These are phyloP conservation scores for Trichopus zeylanicus DNA, from an alignment of 116 monocot genomes.

Conservation along the genomic window DNA sequence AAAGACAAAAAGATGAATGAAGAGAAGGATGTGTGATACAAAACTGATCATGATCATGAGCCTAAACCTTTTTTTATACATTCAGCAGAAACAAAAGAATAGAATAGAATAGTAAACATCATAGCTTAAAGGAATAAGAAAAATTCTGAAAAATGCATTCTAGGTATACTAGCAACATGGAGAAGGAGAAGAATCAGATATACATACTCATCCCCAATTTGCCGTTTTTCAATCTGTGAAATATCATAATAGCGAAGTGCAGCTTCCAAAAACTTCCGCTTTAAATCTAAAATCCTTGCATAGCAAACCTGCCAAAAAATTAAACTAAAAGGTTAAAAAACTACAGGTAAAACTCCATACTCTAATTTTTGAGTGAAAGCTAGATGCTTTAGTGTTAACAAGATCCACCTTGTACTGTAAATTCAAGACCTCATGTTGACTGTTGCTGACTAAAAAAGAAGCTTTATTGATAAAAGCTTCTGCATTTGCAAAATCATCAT, in stretches of 20 bases:
- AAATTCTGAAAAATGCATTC: no score
- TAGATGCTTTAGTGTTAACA: not conserved
- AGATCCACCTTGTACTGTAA: conserved; percentile 76
- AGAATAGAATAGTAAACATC: no score
- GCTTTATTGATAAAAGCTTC: conserved; percentile 98
- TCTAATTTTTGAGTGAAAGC: not conserved
- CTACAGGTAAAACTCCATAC: not conserved
- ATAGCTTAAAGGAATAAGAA: no score
- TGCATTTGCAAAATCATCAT: conserved; percentile 95
- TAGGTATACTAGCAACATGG: no score
- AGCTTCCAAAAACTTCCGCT: conserved; percentile 95
- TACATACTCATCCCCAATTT: conserved; percentile 91
- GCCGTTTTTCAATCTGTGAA: conserved; percentile 95
- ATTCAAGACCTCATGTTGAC: conserved; percentile 82
- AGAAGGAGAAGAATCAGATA: not conserved
- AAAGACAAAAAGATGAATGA: no score
- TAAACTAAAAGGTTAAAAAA: not conserved
- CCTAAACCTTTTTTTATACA: no score
- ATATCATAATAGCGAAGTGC: conserved; percentile 97
- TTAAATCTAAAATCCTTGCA: conserved; percentile 94
- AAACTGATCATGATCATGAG: no score
- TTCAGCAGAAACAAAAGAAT: no score
- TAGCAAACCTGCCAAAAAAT: conserved; percentile 72
- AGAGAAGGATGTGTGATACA: no score
- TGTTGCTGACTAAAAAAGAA: conserved; percentile 90